A percentile compares a stretch with the other conserved stretches of the same genome.
These are phyloP conservation scores for Galeopsis tetrahit DNA, from an alignment of 257 asterid genomes.

Conservation along the genomic window DNA sequence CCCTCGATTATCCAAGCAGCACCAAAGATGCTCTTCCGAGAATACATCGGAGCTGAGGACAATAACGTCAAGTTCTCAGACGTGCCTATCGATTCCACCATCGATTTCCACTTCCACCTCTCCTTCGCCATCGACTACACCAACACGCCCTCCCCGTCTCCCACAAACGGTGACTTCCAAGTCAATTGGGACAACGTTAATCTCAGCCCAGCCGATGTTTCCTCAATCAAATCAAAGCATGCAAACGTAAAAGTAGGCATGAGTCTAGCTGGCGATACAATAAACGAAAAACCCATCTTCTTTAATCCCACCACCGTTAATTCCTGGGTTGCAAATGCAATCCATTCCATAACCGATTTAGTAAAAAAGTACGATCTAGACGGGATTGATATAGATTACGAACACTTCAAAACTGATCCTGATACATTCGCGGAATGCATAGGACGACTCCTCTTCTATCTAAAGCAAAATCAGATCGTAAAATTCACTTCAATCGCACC, in stretches of 20 bases:
- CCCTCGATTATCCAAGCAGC: slow-evolving; percentile 28
- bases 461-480: slow-evolving; percentile 55
- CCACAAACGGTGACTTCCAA: slow-evolving; percentile 63
- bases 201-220: slow-evolving; percentile 59
- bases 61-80: slow-evolving; percentile 54
- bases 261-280: slow-evolving; percentile 74
- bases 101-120: slow-evolving; percentile 70
- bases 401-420: slow-evolving; percentile 65
- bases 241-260: slow-evolving; percentile 65
- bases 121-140: slow-evolving; percentile 78
- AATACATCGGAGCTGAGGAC: slow-evolving; percentile 66
- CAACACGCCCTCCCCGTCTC: slow-evolving; percentile 39
- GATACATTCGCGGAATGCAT: slow-evolving; percentile 77
- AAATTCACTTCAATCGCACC: slow-evolving; percentile 74
- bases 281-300: slow-evolving; percentile 32
- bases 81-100: slow-evolving; percentile 48
- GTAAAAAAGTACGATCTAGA: slow-evolving; percentile 59
- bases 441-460: slow-evolving; percentile 55
- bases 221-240: slow-evolving; percentile 57
- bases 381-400: slow-evolving; percentile 79
- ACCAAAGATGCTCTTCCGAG: slow-evolving; percentile 61
- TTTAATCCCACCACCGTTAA: slow-evolving; percentile 53
- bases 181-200: slow-evolving; percentile 62
- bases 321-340: slow-evolving; percentile 75
- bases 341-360: slow-evolving; percentile 52